Evolutionary conservation across 2,329 filamentous ascomycete species (phyloP), one percentile per base, ranked within the genome.

Genomic region (Metarhizium anisopliae): DNA sequence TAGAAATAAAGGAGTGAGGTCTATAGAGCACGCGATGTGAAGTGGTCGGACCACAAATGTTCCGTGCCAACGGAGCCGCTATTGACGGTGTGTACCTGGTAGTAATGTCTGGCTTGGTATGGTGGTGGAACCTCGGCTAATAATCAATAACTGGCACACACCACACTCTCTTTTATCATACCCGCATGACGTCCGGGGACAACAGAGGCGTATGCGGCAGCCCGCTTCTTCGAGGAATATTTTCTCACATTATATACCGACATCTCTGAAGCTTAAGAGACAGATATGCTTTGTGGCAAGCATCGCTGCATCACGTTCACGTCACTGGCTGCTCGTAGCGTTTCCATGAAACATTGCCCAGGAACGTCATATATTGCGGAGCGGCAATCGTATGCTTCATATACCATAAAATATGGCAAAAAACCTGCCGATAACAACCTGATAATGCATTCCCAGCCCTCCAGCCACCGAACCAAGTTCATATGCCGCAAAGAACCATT

Each of bases 61-160:
- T 13, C 8, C 45, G 40, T 18, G 32, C 10, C 32, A 11, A 35
- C 32, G 32, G 32, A 7, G 32, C 32, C 10, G 6, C 16, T 16
- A 16, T 45, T 18, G 40, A 43, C 13, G 40, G 40, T 25, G 13
- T 43, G 14, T 4, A 18, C 16, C 11, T 43, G 40, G 40, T 36
- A 36, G 8, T 13, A 13, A 36, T 36, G 40, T 18, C 16, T 25
- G 25, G 25, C 25, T 25, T 25, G 3, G 40, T n/a, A 3, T 6
- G 36, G 54, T 61, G 66, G 66, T 53, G 62, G 63, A 69, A 68
- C 66, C 61, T 69, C 68, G 67, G 68, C 55, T 70, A 69, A 69
- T 65, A 54, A 32, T 40, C 8, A 47, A 25, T 35, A 11, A 35
- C 32, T 35, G 32, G 32, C 18, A 18, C 52, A 53, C 52, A 42